Base-by-base conservation (phyloP, 2,329 filamentous ascomycete genomes). In the Colletotrichum graminicola region DNA sequence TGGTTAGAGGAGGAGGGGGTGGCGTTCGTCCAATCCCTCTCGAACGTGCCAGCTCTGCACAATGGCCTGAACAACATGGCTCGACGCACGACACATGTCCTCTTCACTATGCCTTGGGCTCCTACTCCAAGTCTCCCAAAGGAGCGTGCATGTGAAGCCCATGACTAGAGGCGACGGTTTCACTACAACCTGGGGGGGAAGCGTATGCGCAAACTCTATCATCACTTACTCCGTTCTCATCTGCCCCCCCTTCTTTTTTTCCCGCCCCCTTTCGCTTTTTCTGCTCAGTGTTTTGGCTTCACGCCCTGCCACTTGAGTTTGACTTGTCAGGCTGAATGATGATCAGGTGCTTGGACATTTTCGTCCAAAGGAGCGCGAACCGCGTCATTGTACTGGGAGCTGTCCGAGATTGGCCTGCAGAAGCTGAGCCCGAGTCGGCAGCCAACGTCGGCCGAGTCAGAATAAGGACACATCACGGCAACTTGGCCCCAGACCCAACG, bases 161-260 rank as follows among this genome's bases (percentile, higher is more conserved):
- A 71, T 71, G 68, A 71, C 68, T 71, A 63, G 21, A 63, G 47
- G 61, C 18, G 26, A 34, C 29, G 52, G 68, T 71, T 71, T 71
- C 68, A 68, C 67, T 68, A 45, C 51, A 34, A 59, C 59, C 43
- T 21, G 3, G 41, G 59, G 41, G 59, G 43, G 45, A 45, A 71
- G 32, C 3, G 45, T 39, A 47, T 59, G 68, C 52, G 64, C 41
- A 54, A 71, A 71, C 64, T 55, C 45, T 71, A 54, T 67, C 21
- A n/a, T 6, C 1, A 11, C 43, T 21, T n/a, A 47, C 43, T 47
- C 43, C 11, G 11, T 45, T 6, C 41, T 43, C 41, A 4, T 5
- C 41, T 36, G 12, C 47, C 51, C n/a, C 16, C 63, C 63, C 3
- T 16, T 43, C 5, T 18, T 18, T 6, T 18, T 43, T 18, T n/a